Evolutionary conservation across 1,284 basidiomycete genomes (phyloP), one percentile per base, ranked within the genome.

Genomic region (Kwoniella shivajii): DNA sequence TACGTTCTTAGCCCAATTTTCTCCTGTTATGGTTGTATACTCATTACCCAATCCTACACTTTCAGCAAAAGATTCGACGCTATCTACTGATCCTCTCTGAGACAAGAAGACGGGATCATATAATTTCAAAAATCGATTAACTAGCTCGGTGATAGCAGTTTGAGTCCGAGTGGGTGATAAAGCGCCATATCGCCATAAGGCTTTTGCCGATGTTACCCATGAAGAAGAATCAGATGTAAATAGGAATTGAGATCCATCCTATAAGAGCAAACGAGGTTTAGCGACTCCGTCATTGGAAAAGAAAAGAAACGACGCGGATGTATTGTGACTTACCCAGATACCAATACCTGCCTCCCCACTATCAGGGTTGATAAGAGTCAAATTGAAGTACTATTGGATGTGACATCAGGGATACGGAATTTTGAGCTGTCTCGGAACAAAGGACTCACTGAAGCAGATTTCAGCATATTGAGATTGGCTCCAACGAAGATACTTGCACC

Each of bases 401-500:
- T 18, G 5, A 22, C 34, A 11, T 11, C 31, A 27, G 13, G 24
- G 18, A 16, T 20, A 42, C 11, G 18, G 27, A 11, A 14, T 6
- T n/a, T 11, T 33, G 18, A 33, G 18, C 22, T 30, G 45, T 4
- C 13, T 47, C 31, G 9, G 30, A 22, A 24, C 29, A 34, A 5
- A 3, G 86, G 85, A 76, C 92, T 89, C 57, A 90, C 88, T 33
- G 88, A 82, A 0, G 85, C 83, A 0, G 91, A 91, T 58, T 88
- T 84, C 84, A 87, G 86, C 47, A 93, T 70, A 73, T 94, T 92
- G 72, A 85, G 85, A 79, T 96, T 94, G 4, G 83, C 84, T 47
- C 83, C 72, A 4, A 94, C 88, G 74, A 95, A 97, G 60, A 97
- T 89, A 39, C 88, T 90, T 0, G 88, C 95, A 1, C 95, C 95